Conservation (phyloP, 2,329 filamentous ascomycete species). For the Plenodomus tracheiphilus region DNA sequence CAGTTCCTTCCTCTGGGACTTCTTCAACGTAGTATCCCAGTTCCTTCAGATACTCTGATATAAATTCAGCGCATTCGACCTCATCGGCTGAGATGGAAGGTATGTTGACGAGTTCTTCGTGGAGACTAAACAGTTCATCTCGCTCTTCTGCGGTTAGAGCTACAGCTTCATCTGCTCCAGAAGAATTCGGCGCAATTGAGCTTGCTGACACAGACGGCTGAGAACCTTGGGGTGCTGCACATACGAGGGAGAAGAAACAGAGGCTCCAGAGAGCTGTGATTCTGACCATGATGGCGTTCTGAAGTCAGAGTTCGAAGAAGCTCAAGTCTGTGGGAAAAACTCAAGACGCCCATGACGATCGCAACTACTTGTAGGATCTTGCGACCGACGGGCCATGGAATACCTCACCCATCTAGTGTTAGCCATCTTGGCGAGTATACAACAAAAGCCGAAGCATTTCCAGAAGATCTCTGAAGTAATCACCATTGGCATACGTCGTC, state of each 20-base stretch:
- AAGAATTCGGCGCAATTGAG: neutral
- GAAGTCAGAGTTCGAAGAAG: too few relatives aligned
- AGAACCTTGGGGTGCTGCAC: neutral
- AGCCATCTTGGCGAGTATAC: neutral
- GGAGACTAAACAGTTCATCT: slow-evolving; percentile 28
- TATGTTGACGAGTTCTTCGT: slow-evolving; percentile 30
- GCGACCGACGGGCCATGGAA: neutral
- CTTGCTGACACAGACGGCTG: neutral
- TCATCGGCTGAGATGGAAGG: slow-evolving; percentile 59
- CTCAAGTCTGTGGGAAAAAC: neutral
- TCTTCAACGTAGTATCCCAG: slow-evolving; percentile 56
- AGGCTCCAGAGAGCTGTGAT: neutral
- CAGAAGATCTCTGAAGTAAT: neutral
- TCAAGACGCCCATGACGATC: neutral
- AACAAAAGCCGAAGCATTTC: neutral
- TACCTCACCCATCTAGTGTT: neutral
- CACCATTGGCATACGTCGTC: neutral
- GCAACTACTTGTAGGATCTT: neutral
- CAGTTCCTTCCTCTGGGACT: slow-evolving; percentile 41
- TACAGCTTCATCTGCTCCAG: neutral
- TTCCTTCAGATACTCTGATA: slow-evolving; percentile 65
- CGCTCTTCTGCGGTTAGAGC: slow-evolving; percentile 16
- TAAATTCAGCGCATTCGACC: slow-evolving; percentile 65
- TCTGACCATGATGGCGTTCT: neutral
- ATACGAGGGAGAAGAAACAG: neutral